Conservation (phyloP, 768 basidiomycete species). For the Mycena maculata region DNA sequence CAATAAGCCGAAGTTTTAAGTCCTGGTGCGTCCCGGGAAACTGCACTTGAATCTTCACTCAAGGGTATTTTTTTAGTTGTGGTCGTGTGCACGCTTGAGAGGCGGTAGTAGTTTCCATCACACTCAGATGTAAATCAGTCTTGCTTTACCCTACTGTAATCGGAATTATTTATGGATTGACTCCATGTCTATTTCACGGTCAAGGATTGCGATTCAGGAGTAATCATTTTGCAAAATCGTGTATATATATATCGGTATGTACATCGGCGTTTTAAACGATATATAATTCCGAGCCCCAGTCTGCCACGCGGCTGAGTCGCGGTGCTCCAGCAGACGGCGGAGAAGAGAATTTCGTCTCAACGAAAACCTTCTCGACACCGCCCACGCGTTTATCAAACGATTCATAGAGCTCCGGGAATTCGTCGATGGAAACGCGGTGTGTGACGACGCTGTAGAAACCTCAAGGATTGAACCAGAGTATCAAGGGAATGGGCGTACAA, state of each 20-base stretch:
- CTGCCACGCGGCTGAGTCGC: slow-evolving; percentile 61
- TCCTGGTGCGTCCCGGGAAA: background rate
- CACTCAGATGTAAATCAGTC: too few species aligned
- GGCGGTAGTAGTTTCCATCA: too few species aligned
- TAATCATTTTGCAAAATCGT: too few species aligned
- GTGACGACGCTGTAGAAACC: slow-evolving; percentile 56
- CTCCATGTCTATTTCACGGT: too few species aligned
- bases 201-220: too few species aligned
- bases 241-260: too few species aligned
- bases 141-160: too few species aligned
- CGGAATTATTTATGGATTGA: too few species aligned
- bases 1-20: slow-evolving; percentile 5
- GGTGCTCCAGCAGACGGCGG: slow-evolving; percentile 63
- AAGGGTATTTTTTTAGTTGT: too few species aligned
- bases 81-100: too few species aligned
- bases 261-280: background rate
- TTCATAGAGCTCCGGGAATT: slow-evolving; percentile 70
- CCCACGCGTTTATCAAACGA: slow-evolving; percentile 67
- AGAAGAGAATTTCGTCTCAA: slow-evolving; percentile 70
- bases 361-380: slow-evolving; percentile 80
- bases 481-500: slow-evolving; percentile 49
- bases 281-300: slow-evolving; percentile 45
- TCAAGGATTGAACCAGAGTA: background rate
- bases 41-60: too few species aligned
- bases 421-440: slow-evolving; percentile 73